Base-by-base conservation (phyloP, 352 stramenopile species). In the Globisporangium apiculatum region DNA sequence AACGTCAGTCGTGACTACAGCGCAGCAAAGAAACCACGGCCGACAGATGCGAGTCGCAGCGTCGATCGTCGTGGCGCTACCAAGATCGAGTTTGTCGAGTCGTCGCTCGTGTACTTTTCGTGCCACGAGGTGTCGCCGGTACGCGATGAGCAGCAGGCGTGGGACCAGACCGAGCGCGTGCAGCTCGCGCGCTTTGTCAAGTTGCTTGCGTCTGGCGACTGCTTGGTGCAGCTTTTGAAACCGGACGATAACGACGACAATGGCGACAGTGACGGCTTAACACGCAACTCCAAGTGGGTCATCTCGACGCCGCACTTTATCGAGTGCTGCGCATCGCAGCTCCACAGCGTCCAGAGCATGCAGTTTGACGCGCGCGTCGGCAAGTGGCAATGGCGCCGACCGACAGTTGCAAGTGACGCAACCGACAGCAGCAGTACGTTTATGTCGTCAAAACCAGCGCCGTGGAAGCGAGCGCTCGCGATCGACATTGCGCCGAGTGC, bases 271-370 rank as follows among this genome's bases (percentile, higher is more conserved):
- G 24, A 31, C 24, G 24, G 24, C 24, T 31, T 3, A 31, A 31
- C 24, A 31, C 24, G 24, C 2, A 31, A 2, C 24, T 31, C 24
- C 24, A 60, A 65, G 43, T 14, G 42, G 4, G 78, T 73, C n/a
- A 53, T 68, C 6, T 65, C 68, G 18, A 81, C 69, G 3, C 67
- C 70, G 8, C 65, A 81, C 40, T 73, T 72, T 45, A 75, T 79
- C 40, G 67, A 81, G 24, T 73, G 67, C 42, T 78, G 62, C 50
- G 62, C 65, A 2, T 72, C 67, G 7, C 57, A 73, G 35, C 54
- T 81, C 4, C 64, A 73, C 48, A 78, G 54, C 15, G 62, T 75
- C 45, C 65, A 70, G n/a, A 60, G 57, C n/a, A 72, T 78, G 42
- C 31, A 24, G 12, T 78, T 61, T 42, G 59, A 78, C 48, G 48